These are phyloP conservation scores for Arthrobotrys iridis DNA, from an alignment of 2,329 filamentous ascomycete genomes.

Conservation along the genomic window DNA sequence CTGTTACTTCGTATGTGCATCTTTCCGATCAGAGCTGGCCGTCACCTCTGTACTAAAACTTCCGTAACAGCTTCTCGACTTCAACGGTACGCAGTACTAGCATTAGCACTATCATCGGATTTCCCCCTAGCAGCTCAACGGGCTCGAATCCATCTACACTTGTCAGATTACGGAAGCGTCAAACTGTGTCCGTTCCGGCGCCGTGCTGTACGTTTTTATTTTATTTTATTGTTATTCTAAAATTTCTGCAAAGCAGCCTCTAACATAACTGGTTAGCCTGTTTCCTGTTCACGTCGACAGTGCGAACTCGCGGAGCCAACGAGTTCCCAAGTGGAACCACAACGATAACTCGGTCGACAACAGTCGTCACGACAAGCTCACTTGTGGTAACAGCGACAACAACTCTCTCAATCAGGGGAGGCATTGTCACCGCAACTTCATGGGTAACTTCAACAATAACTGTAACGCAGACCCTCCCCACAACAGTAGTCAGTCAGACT, in stretches of 20 bases:
- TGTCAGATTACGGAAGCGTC: not conserved
- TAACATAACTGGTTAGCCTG: slow-evolving; percentile 4
- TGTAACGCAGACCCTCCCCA: not conserved
- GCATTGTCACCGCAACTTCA: not conserved
- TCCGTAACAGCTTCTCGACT: not conserved
- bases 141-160: not conserved
- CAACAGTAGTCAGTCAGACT: not conserved
- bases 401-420: not conserved
- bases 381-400: not conserved
- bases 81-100: not conserved
- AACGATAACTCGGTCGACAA: slow-evolving; percentile 6
- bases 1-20: not conserved
- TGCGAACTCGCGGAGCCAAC: not conserved
- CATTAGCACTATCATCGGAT: not conserved
- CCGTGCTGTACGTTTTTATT: slow-evolving; percentile 8
- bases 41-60: not conserved
- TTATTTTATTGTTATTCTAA: not conserved
- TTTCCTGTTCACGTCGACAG: slow-evolving; percentile 10
- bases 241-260: not conserved
- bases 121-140: not conserved
- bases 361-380: not conserved
- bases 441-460: not conserved
- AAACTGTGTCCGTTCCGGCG: not conserved
- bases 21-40: too few relatives aligned
- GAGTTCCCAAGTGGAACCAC: slow-evolving; percentile 18